A percentile compares a stretch with the other conserved stretches of the same genome.
These are phyloP conservation scores for Rutstroemia sp. DNA, from an alignment of 2,329 filamentous ascomycete genomes.

Conservation along the genomic window DNA sequence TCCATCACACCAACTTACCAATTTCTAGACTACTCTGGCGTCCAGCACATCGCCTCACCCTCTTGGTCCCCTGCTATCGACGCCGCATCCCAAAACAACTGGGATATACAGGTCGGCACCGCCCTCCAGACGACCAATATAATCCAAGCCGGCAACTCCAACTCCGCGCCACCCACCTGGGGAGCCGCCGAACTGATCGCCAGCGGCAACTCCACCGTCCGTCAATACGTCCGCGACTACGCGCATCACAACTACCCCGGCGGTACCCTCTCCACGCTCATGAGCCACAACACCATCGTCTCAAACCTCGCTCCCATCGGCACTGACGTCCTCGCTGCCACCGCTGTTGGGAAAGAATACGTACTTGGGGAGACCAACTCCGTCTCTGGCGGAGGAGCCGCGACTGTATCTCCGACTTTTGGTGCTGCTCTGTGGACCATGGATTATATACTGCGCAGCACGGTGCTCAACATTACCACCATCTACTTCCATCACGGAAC, in stretches of 20 bases:
- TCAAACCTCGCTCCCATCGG: constrained; percentile 19
- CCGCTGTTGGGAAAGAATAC: constrained; percentile 21
- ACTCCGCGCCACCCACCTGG: constrained; percentile 24
- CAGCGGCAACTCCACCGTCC: constrained; percentile 16
- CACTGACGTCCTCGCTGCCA: constrained; percentile 20
- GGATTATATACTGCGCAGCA: constrained; percentile 22
- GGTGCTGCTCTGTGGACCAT: constrained; percentile 26
- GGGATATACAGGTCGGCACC: constrained; percentile 20
- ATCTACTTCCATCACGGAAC: constrained; percentile 27
- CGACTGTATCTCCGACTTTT: constrained; percentile 22
- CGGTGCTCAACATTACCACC: constrained; percentile 17
- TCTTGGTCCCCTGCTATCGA: constrained; percentile 22
- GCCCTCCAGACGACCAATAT: constrained; percentile 15
- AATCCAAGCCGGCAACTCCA: constrained; percentile 26
- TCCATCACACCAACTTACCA: constrained; percentile 11
- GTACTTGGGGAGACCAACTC: constrained; percentile 29
- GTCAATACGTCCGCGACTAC: constrained; percentile 23
- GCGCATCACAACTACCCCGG: constrained; percentile 34
- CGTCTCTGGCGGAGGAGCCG: constrained; percentile 24
- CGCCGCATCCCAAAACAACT: constrained; percentile 23
- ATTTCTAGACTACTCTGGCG: constrained; percentile 29
- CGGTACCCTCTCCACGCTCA: constrained; percentile 26
- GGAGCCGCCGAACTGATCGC: constrained; percentile 24
- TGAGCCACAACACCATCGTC: constrained; percentile 23
- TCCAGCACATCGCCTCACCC: constrained; percentile 25